Conservation (phyloP, 768 basidiomycete species). For the Lactarius hengduanensis region DNA sequence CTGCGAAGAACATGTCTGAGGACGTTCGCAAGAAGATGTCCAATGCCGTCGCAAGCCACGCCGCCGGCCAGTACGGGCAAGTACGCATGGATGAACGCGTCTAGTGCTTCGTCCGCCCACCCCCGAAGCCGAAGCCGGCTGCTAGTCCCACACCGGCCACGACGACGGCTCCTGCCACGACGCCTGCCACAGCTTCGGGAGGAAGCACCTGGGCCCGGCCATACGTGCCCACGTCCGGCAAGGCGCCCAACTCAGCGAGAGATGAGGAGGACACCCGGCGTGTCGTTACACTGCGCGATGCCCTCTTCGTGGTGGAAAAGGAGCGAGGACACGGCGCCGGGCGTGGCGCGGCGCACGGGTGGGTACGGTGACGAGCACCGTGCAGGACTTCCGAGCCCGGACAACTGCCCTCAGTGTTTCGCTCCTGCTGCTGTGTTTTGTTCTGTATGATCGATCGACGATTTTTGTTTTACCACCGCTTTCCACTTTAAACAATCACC, state of each 20-base stretch:
- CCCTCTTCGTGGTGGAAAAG: constrained; percentile 82
- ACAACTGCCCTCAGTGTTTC: constrained; percentile 4
- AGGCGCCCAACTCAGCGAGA: constrained; percentile 38
- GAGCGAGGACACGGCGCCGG: constrained; percentile 84
- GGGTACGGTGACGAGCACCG: constrained; percentile 34
- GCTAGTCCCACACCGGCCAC: constrained; percentile 34
- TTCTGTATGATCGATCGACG: constrained; percentile 12
- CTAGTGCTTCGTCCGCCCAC: constrained; percentile 45
- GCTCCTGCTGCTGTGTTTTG: constrained; percentile 13
- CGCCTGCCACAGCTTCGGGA: constrained; percentile 30
- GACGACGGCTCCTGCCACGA: constrained; percentile 31
- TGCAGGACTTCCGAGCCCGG: not conserved
- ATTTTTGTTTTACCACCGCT: not conserved
- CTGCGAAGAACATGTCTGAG: constrained; percentile 87
- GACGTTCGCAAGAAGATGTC: constrained; percentile 91
- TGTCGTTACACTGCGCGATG: constrained; percentile 70
- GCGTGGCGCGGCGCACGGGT: constrained; percentile 69
- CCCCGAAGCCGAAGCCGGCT: constrained; percentile 36
- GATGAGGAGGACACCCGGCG: constrained; percentile 53
- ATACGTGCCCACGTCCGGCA: constrained; percentile 56
- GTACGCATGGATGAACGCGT: constrained; percentile 87
- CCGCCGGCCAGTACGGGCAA: constrained; percentile 75
- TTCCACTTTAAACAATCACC: not conserved
- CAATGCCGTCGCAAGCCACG: constrained; percentile 84
- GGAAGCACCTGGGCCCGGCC: constrained; percentile 57